Evolutionary conservation across 1,139 yeast genomes (phyloP), one percentile per base, ranked within the genome.

Genomic region (Geotrichum restrictum): DNA sequence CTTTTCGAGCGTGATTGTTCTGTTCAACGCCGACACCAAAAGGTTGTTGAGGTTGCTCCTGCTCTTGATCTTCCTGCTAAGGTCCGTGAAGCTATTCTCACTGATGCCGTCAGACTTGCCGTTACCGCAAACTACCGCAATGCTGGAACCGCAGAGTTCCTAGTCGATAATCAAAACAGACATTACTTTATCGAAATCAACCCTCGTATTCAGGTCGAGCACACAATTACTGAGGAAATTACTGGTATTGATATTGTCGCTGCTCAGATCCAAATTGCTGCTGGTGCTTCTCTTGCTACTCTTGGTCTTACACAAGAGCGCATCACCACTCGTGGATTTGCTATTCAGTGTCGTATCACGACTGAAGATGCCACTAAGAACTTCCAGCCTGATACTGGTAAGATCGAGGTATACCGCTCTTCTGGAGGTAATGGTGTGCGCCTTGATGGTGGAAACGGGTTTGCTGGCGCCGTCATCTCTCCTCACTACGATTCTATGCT

Each of bases 391-490:
- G 99, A 93, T 69, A 94, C 98, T 2, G 99, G 99, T 69, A 89
- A 93, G 73, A 86, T 93, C 62, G 99, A 93, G 72, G 99, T 93
- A 47, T 93, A 93, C 76, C 82, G 98, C 71, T 89, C 98, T 37
- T 88, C 98, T 38, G 99, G 99, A 75, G 99, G 99, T 77, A 93
- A 93, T 68, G 99, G 99, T 69, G 97, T 93, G 48, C 84, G 99
- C 74, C 79, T 93, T 62, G 99, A 93, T 69, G 99, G 98, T 76
- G 98, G 98, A 74, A 93, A 93, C 68, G 98, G 98, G 6, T 93
- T 89, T 72, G 95, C 97, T n/a, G 99, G 99, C 60, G 88, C 98
- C 32, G 83, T 94, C 61, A 93, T 93, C 61, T 85, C 96, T 34
- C 98, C 99, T 47, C 96, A 89, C 73, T 93, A 93, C 73, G 99